phyloP scores from a whole-genome alignment of 2,329 filamentous ascomycete species.

The Trichophyton benhamiae region DNA sequence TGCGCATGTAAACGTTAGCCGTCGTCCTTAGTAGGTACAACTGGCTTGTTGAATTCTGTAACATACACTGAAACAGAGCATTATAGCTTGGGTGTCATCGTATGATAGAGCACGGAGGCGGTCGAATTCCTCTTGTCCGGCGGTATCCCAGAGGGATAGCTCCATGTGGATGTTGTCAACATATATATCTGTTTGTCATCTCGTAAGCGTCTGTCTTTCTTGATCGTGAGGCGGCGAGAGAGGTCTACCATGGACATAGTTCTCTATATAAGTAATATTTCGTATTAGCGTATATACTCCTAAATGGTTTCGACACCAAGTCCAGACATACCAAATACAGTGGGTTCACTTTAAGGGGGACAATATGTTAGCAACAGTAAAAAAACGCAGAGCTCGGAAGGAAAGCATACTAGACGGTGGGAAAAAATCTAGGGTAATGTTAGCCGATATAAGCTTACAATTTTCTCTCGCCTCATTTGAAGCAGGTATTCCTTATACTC shows the following conservation, averaged over 20 bases:
- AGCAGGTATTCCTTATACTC: slow-evolving; percentile 22
- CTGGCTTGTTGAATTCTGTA: neutral
- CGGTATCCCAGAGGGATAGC: slow-evolving; percentile 94
- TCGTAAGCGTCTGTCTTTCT: neutral
- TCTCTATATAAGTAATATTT: slow-evolving; percentile 45
- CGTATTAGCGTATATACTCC: slow-evolving; percentile 1
- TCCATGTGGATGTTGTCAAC: slow-evolving; percentile 96
- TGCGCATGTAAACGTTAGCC: neutral
- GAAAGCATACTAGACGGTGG: slow-evolving; percentile 69
- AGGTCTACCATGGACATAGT: slow-evolving; percentile 81
- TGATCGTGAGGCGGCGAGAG: neutral
- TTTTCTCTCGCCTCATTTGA: slow-evolving; percentile 3
- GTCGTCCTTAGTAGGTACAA: neutral
- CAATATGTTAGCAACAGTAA: slow-evolving; percentile 9
- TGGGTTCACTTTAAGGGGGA: slow-evolving; percentile 55
- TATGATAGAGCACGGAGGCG: slow-evolving; percentile 89
- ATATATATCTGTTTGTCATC: slow-evolving; percentile 63
- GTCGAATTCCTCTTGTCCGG: slow-evolving; percentile 98
- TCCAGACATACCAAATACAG: slow-evolving; percentile 57
- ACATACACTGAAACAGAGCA: slow-evolving; percentile 84
- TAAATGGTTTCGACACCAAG: neutral
- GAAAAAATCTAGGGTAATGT: slow-evolving; percentile 60
- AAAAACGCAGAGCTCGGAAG: slow-evolving; percentile 15
- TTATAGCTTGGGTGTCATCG: slow-evolving; percentile 95
- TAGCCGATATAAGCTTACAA: neutral